Conservation (phyloP, 2,329 filamentous ascomycete species). For the Ceratocystis variospora region DNA sequence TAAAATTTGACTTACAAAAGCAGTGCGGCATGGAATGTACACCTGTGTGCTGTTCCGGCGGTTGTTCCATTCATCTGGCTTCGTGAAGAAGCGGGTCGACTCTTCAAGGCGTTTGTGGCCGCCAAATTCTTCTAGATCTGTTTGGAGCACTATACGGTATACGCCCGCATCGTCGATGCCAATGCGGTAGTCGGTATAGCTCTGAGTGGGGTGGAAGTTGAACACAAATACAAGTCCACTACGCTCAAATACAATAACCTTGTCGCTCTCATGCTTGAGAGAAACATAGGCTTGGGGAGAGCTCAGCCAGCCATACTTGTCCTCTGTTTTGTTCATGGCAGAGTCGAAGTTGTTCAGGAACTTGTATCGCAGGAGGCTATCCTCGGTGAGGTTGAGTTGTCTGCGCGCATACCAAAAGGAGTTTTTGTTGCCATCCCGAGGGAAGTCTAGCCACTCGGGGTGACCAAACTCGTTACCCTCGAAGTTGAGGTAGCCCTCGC, state of each 20-base stretch:
- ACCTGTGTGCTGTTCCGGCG: slow-evolving; percentile 84
- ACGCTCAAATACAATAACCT: slow-evolving; percentile 90
- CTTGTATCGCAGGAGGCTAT: slow-evolving; percentile 69
- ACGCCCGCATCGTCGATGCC: slow-evolving; percentile 75
- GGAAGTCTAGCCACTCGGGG: slow-evolving; percentile 98
- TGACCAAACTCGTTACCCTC: slow-evolving; percentile 98
- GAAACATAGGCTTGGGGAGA: slow-evolving; percentile 78
- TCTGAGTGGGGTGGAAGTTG: slow-evolving; percentile 79
- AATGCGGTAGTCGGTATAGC: slow-evolving; percentile 84
- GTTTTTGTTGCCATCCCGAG: slow-evolving; percentile 80
- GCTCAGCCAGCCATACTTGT: slow-evolving; percentile 83
- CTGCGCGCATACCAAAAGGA: slow-evolving; percentile 90
- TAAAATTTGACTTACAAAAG: slow-evolving; percentile 47
- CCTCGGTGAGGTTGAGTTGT: slow-evolving; percentile 85
- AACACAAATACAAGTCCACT: slow-evolving; percentile 85
- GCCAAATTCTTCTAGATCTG: slow-evolving; percentile 63
- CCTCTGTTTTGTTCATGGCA: slow-evolving; percentile 77
- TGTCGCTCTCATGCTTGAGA: slow-evolving; percentile 85
- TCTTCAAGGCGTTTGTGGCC: slow-evolving; percentile 67
- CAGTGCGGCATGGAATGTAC: slow-evolving; percentile 74
- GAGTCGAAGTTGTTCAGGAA: slow-evolving; percentile 91
- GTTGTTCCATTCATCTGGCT: slow-evolving; percentile 77
- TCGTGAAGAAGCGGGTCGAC: slow-evolving; percentile 82
- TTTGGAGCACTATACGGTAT: slow-evolving; percentile 74
- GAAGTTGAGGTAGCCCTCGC: slow-evolving; percentile 96